phyloP scores from a whole-genome alignment of 257 asterid genomes.

The Fraxinus americana region DNA sequence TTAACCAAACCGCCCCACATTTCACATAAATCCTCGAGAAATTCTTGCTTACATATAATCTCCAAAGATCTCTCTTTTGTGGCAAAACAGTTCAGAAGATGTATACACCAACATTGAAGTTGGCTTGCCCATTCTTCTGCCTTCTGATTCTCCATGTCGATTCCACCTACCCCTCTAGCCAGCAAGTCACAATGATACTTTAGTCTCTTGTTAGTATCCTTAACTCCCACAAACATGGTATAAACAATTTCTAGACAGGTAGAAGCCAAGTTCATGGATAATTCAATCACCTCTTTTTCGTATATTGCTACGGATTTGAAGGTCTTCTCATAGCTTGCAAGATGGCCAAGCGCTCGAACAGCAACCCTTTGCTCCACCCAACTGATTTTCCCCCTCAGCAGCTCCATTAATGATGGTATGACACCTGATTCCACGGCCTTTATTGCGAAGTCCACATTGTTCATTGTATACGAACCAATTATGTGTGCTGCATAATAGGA shows the following conservation, averaged over 20 bases:
- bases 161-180: constrained; percentile 67
- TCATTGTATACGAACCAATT: constrained; percentile 79
- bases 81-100: constrained; percentile 78
- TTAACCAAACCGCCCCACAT: constrained; percentile 83
- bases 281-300: constrained; percentile 55
- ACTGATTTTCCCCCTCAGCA: constrained; percentile 71
- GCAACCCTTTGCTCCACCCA: constrained; percentile 96
- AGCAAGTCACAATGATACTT: constrained; percentile 59
- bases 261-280: constrained; percentile 58
- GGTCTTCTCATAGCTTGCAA: constrained; percentile 70
- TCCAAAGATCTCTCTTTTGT: constrained; percentile 53
- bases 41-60: constrained; percentile 54
- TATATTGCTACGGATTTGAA: constrained; percentile 42
- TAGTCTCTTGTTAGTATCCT: constrained; percentile 38
- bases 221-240: constrained; percentile 49
- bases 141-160: constrained; percentile 62
- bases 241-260: constrained; percentile 61
- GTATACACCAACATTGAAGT: constrained; percentile 79
- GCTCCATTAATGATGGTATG: constrained; percentile 59
- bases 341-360: constrained; percentile 77
- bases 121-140: constrained; percentile 95
- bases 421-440: constrained; percentile 66
- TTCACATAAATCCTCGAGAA: constrained; percentile 50
- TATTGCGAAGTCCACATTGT: constrained; percentile 41
- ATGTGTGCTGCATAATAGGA: constrained; percentile 91